Base-by-base conservation (phyloP, 78 protist species). In the Dictyostelium firmibasis region DNA sequence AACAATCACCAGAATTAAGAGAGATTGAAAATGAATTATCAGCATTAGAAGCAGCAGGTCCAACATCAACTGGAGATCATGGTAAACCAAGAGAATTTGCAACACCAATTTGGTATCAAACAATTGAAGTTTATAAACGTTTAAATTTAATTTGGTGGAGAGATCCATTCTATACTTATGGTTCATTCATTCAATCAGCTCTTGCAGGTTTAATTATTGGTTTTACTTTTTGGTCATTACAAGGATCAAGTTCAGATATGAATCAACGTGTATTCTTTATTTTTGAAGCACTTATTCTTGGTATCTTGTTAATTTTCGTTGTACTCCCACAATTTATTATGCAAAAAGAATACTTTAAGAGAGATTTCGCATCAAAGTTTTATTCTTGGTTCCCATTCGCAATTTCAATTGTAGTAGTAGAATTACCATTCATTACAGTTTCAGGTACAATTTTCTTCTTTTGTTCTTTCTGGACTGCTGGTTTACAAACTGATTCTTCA, bases 371-470 rank as follows among this genome's bases (percentile, higher is more conserved):
- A 0, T 36, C 69, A 0, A 88, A 88, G 44, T 88, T 75, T 31
- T 88, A 88, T 29, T 88, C 93, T 23, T 88, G 93, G 93, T 35
- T 43, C 18, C 83, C 82, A 47, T 88, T 88, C 29, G 62, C 93
- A 8, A 13, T 88, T 23, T 35, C 77, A 0, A 88, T 88, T 29
- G 93, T 88, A 0, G 83, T 47, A 0, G 93, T 88, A 3, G 93
- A 88, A 31, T 23, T 88, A 10, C 93, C 93, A 78, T 77, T 75
- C 57, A 41, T 88, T 18, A 75, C 69, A 4, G 31, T 88, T 47
- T 31, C 93, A 3, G 78, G 50, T 14, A 88, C 93, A 5, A 9
- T 88, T 9, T 88, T 69, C 78, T 81, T 88, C 72, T 41, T 88
- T 31, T 75, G 84, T 9, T 29, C 81, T 2, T 88, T 75, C 76